Evolutionary conservation across 768 basidiomycete genomes (phyloP), one percentile per base, ranked within the genome.

Genomic region (Pisolithus marmoratus): DNA sequence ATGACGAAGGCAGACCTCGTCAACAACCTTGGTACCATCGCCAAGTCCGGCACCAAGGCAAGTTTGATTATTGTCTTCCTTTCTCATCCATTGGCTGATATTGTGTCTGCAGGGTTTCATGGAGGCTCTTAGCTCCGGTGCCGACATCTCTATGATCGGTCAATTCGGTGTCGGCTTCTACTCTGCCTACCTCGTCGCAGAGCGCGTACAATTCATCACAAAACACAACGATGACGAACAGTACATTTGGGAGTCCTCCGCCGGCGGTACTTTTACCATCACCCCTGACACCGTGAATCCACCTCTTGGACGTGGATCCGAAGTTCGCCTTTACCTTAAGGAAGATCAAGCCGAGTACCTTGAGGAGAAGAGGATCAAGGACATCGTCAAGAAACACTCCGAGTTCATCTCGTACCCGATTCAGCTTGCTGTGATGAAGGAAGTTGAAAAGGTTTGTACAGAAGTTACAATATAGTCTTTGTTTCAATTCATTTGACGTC

Each of bases 151-250:
- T 64, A 97, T 97, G 94, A 96, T 95, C 65, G 92, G 92, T 74
- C 90, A 94, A 78, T 95, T 96, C 73, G 92, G 95, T 94, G 95
- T 99, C 72, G 95, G 95, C 78, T 98, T 98, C 86, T 98, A 99
- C 84, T 97, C 95, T 45, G 90, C 92, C 15, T 98, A 98, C 82
- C 92, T 99, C 63, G 94, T 99, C 59, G 94, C 95, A 62, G 95
- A 99, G 76, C 87, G 87, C 59, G 95, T 99, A 4, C 94, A 96
- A 73, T 93, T 99, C 68, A 87, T 97, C 74, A 93, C 94, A 59
- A 99, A 99, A 77, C 94, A 99, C 82, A 98, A 99, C 66, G 95
- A 98, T 63, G 95, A 98, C 70, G 96, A 98, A 76, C 95, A 98
- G 74, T 98, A 99, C 78, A 94, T 99, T 73, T 99, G 95, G 96